phyloP scores from a whole-genome alignment of 495 filamentous ascomycete species.

The Halenospora varia region DNA sequence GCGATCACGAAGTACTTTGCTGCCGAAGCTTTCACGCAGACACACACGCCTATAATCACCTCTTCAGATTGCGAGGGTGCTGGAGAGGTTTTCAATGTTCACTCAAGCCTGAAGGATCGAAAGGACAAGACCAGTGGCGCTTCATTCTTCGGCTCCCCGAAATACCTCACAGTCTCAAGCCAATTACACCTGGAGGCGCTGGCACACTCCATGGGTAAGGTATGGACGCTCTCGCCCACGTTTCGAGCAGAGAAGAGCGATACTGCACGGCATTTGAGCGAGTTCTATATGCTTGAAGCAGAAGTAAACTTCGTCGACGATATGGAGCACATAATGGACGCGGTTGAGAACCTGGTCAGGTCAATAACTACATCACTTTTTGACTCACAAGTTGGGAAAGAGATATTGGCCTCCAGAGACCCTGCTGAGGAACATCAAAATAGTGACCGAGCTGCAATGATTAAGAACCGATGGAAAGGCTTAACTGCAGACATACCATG shows the following conservation, averaged over 20 bases:
- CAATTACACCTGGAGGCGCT: slow-evolving; percentile 94
- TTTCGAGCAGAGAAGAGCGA: slow-evolving; percentile 95
- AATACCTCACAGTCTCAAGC: slow-evolving; percentile 93
- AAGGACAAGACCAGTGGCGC: slow-evolving; percentile 26
- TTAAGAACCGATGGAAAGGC: slow-evolving; percentile 62
- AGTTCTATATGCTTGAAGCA: slow-evolving; percentile 98
- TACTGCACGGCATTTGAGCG: slow-evolving; percentile 88
- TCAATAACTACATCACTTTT: slow-evolving; percentile 53
- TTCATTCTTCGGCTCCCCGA: slow-evolving; percentile 78
- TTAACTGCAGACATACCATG: slow-evolving; percentile 57
- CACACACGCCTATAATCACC: slow-evolving; percentile 89
- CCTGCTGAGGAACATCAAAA: slow-evolving; percentile 24
- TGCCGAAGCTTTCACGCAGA: slow-evolving; percentile 70
- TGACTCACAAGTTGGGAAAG: slow-evolving; percentile 47
- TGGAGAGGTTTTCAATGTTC: slow-evolving; percentile 85
- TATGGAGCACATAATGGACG: slow-evolving; percentile 64
- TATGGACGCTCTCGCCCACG: slow-evolving; percentile 91
- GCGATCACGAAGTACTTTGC: slow-evolving; percentile 69
- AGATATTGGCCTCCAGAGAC: slow-evolving; percentile 50
- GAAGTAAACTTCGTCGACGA: slow-evolving; percentile 76
- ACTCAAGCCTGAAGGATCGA: slow-evolving; percentile 25
- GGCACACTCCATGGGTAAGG: slow-evolving; percentile 79
- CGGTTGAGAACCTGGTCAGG: slow-evolving; percentile 74
- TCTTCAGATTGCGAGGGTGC: slow-evolving; percentile 98
- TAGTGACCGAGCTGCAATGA: slow-evolving; percentile 40